Evolutionary conservation across 176 grass and related monocot genomes (phyloP).

Genomic region (Avena sativa): DNA sequence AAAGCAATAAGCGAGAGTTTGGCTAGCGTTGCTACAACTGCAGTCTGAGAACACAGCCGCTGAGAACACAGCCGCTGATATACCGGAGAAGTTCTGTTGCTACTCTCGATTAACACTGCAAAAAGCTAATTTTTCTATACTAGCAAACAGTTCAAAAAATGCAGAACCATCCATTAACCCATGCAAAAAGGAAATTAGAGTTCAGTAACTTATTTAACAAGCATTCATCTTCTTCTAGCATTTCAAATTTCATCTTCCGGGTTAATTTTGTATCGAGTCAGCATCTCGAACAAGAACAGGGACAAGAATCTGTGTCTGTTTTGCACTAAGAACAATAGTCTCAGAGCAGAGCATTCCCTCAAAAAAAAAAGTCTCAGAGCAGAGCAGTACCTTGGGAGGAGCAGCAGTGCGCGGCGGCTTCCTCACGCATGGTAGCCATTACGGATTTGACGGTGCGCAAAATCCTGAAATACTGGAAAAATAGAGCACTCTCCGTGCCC

Average conservation of each 20-base stretch:
- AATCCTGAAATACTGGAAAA: slow-evolving; percentile 79
- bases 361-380: neutral
- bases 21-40: neutral
- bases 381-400: neutral
- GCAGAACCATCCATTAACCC: too few species aligned
- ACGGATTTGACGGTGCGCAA: slow-evolving; percentile 53
- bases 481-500: slow-evolving; percentile 75
- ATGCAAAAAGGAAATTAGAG: too few species aligned
- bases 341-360: neutral
- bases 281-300: neutral
- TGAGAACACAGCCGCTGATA: neutral
- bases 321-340: neutral
- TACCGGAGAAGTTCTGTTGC: too few species aligned
- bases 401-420: neutral
- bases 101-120: too few species aligned
- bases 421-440: slow-evolving; percentile 46
- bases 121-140: too few species aligned
- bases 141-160: too few species aligned
- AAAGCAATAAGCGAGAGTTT: neutral
- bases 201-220: too few species aligned
- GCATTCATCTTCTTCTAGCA: too few species aligned
- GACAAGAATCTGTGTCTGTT: neutral
- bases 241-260: too few species aligned
- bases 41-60: neutral
- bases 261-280: neutral